Evolutionary conservation across 108 stramenopile species (phyloP), one percentile per base, ranked within the genome.

Genomic region (Skeletonema marinoi): DNA sequence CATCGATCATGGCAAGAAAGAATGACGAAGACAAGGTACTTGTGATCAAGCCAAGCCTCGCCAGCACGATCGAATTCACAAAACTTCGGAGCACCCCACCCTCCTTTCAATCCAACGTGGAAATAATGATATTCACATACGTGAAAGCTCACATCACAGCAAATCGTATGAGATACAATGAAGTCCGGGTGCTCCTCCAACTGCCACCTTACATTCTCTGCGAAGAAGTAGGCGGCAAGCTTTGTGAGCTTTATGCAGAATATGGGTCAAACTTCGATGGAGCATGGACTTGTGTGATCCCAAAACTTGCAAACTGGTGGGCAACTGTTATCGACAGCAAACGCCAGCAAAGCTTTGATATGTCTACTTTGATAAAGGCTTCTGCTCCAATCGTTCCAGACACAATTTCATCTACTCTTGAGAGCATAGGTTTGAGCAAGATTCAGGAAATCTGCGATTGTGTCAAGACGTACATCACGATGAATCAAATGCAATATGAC

Each of bases 1-100:
- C 90, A 6, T 91, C 92, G 1, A 92, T 96, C 32, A 96, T 96
- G 93, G 86, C 89, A 6, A 82, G 92, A 33, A 96, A 96, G 80
- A 77, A 84, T 9, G 95, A 96, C 56, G 92, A 88, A 66, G 93
- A 96, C 46, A 78, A 93, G 35, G 89, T 82, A 21, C 73, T 96
- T 65, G 88, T 90, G n/a, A 83, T 96, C 19, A 25, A 56, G 54
- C 54, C 54, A 56, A 29, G 25, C 25, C 54, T 25, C 54, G 9
- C n/a, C 25, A 56, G 54, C 25, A 56, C 54, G 54, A 56, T 56
- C 4, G 54, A 9, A 56, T 56, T 56, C 54, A 56, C 54, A 4
- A 56, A 56, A 3, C 10, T 0, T 25, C 25, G 8, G 9, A 10
- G 1, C 21, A 2, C 21, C 25, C 54, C 54, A n/a, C 54, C 21